These are phyloP conservation scores for Phytophthora constricta DNA, from an alignment of 352 stramenopile genomes.

Conservation along the genomic window DNA sequence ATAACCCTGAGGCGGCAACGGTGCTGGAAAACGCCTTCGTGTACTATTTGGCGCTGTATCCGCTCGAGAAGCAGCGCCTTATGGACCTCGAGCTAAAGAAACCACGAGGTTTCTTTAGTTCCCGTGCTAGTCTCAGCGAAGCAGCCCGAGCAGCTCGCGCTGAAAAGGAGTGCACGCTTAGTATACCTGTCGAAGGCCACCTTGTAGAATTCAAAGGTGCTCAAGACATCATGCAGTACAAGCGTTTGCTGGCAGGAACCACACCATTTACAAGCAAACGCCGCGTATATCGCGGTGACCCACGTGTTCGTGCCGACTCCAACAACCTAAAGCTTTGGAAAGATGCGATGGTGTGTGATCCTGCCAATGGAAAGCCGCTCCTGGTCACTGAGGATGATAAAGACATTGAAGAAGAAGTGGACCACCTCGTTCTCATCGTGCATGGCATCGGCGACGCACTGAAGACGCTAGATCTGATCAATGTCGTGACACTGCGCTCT, in stretches of 20 bases:
- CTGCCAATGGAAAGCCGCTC: slow-evolving; percentile 31
- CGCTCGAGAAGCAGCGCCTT: slow-evolving; percentile 66
- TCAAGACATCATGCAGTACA: slow-evolving; percentile 87
- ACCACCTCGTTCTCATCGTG: slow-evolving; percentile 89
- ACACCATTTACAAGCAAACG: slow-evolving; percentile 85
- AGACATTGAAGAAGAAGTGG: slow-evolving; percentile 80
- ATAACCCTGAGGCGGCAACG: slow-evolving; percentile 55
- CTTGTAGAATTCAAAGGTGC: slow-evolving; percentile 84
- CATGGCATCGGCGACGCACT: slow-evolving; percentile 91
- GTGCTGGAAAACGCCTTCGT: slow-evolving; percentile 71
- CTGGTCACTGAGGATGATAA: slow-evolving; percentile 59
- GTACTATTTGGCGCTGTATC: slow-evolving; percentile 78
- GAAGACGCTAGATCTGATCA: slow-evolving; percentile 88
- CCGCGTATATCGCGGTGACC: slow-evolving; percentile 78
- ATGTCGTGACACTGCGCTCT: slow-evolving; percentile 80
- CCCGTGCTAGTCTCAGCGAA: slow-evolving; percentile 36
- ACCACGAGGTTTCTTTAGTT: slow-evolving; percentile 56
- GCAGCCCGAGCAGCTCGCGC: slow-evolving; percentile 35
- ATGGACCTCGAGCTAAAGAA: slow-evolving; percentile 56
- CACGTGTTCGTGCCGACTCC: slow-evolving; percentile 66
- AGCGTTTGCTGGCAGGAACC: slow-evolving; percentile 72
- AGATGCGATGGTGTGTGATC: slow-evolving; percentile 52
- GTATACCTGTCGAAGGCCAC: slow-evolving; percentile 76
- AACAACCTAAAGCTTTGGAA: slow-evolving; percentile 67
- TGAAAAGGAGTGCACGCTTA: slow-evolving; percentile 65